A percentile compares a stretch with the other conserved stretches of the same genome.
Conservation (phyloP, 1,139 yeast genomes). For the Scheffersomyces parashehatae region DNA sequence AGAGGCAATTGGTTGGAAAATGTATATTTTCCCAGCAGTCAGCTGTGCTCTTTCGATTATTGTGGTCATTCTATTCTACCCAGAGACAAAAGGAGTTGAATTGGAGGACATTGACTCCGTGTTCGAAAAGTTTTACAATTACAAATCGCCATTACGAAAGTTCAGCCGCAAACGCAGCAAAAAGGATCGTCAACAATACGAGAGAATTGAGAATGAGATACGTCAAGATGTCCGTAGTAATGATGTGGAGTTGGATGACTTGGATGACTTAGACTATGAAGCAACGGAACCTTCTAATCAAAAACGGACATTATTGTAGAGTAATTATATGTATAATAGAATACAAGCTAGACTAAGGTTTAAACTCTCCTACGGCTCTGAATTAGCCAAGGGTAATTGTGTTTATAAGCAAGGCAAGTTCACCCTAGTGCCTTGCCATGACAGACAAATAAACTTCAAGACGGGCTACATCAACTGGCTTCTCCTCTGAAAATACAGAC, state of each 20-base stretch:
- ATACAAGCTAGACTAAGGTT: too few species aligned
- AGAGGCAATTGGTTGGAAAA: slow-evolving; percentile 48
- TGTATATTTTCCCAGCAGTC: slow-evolving; percentile 50
- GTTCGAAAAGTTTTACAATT: slow-evolving; percentile 54
- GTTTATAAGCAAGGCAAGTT: too few species aligned
- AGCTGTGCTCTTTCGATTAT: slow-evolving; percentile 46
- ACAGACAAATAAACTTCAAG: too few species aligned
- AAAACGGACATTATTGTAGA: not conserved
- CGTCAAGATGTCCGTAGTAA: not conserved
- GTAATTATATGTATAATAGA: too few species aligned
- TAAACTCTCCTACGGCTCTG: too few species aligned
- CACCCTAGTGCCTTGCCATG: too few species aligned
- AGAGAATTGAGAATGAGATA: not conserved
- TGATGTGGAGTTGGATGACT: slow-evolving; percentile 2
- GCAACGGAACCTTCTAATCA: not conserved
- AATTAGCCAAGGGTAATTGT: too few species aligned
- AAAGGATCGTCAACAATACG: not conserved
- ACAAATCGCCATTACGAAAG: slow-evolving; percentile 8
- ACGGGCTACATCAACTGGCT: too few species aligned
- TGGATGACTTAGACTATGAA: slow-evolving; percentile 3
- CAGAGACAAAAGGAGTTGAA: slow-evolving; percentile 56
- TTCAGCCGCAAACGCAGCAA: not conserved
- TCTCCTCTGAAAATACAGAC: too few species aligned
- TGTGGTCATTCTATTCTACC: slow-evolving; percentile 49
- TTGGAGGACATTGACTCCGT: slow-evolving; percentile 63